Base-by-base conservation (phyloP, 129 eudicot genomes). In the Gnaphalium uliginosum region DNA sequence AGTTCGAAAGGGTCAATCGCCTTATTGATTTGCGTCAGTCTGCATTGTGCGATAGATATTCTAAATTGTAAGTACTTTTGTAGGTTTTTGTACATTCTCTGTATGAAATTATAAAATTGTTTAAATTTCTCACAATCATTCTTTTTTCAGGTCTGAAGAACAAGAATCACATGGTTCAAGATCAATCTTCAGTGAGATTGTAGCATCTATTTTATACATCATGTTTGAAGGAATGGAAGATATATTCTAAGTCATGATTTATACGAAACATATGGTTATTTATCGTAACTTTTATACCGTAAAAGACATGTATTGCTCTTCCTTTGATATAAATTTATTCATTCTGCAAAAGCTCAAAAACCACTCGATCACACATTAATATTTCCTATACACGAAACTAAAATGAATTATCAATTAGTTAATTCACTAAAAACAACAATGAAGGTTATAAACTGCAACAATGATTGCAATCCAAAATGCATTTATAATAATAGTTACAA, bases 21-120 rank as follows among this genome's bases (percentile, higher is more conserved):
- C 96, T 93, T 68, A n/a, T 90, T 85, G 96, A 93, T 81, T 85
- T 93, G 82, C 96, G 96, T 75, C 96, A 93, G 75, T 90, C 98
- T 78, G 98, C 98, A 75, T 81, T 93, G 63, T 93, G 96, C 13
- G 98, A 93, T 75, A 78, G 90, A 71, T 96, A 93, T 82, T 90
- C 98, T 57, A 90, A 85, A 84, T 66, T 93, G 98, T 93, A 82
- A 90, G 98, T 82, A 37, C 76, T 79, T 78, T 29, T 50, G 41
- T 73, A 56, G 27, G 76, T 29, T 54, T 51, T 67, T 60, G 17
- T 29, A 35, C 39, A 21, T 24, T 63, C 60, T 64, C 15, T 33
- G 1, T 65, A 25, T 19, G 8, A 66, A 60, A 7, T 39, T 37
- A 18, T 39, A 14, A 30, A 13, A 13, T 22, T 62, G 32, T 37